These are phyloP conservation scores for Pseudogymnoascus sp. DNA, from an alignment of 2,329 filamentous ascomycete genomes.

Conservation along the genomic window DNA sequence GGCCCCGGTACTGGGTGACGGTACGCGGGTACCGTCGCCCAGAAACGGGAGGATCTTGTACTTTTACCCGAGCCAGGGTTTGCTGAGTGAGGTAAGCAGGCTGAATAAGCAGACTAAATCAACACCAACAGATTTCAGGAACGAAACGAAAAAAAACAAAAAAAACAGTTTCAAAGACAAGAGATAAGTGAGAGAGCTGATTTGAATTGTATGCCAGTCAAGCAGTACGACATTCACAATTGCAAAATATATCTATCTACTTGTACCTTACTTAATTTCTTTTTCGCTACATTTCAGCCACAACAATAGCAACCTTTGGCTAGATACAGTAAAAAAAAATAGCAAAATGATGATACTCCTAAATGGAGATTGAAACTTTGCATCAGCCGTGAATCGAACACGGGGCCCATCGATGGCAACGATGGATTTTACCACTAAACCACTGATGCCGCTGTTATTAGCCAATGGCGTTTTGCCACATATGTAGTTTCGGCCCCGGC, in stretches of 20 bases:
- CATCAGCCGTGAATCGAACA: slow-evolving; percentile 30
- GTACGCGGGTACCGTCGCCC: background rate
- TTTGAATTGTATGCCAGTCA: background rate
- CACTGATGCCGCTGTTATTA: background rate
- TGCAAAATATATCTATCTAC: background rate
- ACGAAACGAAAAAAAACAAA: background rate
- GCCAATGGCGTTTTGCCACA: too few relatives aligned
- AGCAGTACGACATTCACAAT: background rate
- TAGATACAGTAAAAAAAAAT: background rate
- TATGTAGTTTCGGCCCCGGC: too few relatives aligned
- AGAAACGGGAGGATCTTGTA: background rate
- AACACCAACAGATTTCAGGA: background rate
- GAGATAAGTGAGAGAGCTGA: background rate
- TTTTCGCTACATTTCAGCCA: background rate
- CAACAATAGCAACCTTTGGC: background rate
- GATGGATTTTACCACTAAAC: slow-evolving; percentile 28
- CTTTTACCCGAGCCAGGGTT: background rate
- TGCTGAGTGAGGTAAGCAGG: background rate
- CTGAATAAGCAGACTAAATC: background rate
- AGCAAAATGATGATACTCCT: background rate
- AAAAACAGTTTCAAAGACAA: background rate
- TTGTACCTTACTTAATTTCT: background rate
- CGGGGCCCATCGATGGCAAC: slow-evolving; percentile 35
- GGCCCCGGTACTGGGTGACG: background rate
- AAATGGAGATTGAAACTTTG: background rate